Percentiles rank a stretch among this genome's conserved stretches.
Conservation (phyloP, 768 basidiomycete genomes). For the Agaricus sinodeliciosus region DNA sequence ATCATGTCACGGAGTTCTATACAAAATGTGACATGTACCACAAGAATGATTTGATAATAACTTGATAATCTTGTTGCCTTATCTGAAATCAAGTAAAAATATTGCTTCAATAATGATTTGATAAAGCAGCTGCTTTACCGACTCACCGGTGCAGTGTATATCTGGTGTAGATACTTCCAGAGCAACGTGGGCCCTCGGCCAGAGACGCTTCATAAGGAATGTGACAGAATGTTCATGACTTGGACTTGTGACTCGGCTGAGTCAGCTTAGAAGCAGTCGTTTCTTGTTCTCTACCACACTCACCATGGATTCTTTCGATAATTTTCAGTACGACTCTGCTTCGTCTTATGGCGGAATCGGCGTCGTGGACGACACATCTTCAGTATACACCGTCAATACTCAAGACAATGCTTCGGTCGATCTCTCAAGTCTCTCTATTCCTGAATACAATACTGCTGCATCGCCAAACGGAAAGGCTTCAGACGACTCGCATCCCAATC, state of each 20-base stretch:
- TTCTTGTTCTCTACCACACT: conserved; percentile 8
- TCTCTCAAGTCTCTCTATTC: conserved; percentile 59
- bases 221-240: neutral
- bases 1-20: no score
- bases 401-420: conserved; percentile 55
- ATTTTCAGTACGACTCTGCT: conserved; percentile 79
- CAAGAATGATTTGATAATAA: no score
- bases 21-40: no score
- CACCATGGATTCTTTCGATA: conserved; percentile 77
- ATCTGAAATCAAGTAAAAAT: no score
- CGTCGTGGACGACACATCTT: conserved; percentile 74
- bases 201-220: no score
- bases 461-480: conserved; percentile 17
- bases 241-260: conserved; percentile 10
- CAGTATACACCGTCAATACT: conserved; percentile 72
- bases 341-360: conserved; percentile 75
- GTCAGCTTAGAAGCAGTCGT: conserved; percentile 12
- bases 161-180: no score
- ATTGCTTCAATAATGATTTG: no score
- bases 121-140: neutral
- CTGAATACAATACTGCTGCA: conserved; percentile 47
- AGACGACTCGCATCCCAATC: conserved; percentile 8
- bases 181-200: no score
- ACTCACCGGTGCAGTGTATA: neutral
- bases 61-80: no score